phyloP scores from a whole-genome alignment of 108 stramenopile species.

The Nitzschia sp. region DNA sequence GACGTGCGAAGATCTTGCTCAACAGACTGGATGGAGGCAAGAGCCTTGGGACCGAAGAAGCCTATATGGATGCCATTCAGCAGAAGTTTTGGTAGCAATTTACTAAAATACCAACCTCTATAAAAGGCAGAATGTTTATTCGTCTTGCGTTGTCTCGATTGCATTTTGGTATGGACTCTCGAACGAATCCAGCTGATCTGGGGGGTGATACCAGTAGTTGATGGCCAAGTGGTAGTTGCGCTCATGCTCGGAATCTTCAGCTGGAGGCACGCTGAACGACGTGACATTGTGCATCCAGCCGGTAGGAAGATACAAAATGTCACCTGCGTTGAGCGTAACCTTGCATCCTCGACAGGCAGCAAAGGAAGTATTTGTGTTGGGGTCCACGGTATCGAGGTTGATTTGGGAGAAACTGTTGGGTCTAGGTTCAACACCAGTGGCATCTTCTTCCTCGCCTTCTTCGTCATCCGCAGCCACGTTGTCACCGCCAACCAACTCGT shows the following conservation, averaged over 20 bases:
- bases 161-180: slow-evolving; percentile 57
- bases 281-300: slow-evolving; percentile 97
- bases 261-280: slow-evolving; percentile 33
- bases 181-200: slow-evolving; percentile 55
- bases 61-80: slow-evolving; percentile 51
- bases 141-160: neutral
- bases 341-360: slow-evolving; percentile 35
- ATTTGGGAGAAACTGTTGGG: slow-evolving; percentile 31
- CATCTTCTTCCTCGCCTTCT: slow-evolving; percentile 3
- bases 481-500: slow-evolving; percentile 6
- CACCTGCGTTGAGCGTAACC: slow-evolving; percentile 66
- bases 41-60: slow-evolving; percentile 54
- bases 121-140: too few species aligned
- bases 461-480: neutral
- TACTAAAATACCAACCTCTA: too few species aligned
- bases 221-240: slow-evolving; percentile 75
- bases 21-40: slow-evolving; percentile 57
- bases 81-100: slow-evolving; percentile 42
- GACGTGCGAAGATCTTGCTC: slow-evolving; percentile 33
- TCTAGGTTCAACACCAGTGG: slow-evolving; percentile 9
- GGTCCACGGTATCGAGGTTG: slow-evolving; percentile 6
- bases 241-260: neutral
- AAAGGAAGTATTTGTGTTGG: slow-evolving; percentile 16
- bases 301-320: slow-evolving; percentile 93
- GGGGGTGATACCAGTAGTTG: slow-evolving; percentile 98